phyloP scores from a whole-genome alignment of 495 filamentous ascomycete genomes.

The Penicillium antarcticum region DNA sequence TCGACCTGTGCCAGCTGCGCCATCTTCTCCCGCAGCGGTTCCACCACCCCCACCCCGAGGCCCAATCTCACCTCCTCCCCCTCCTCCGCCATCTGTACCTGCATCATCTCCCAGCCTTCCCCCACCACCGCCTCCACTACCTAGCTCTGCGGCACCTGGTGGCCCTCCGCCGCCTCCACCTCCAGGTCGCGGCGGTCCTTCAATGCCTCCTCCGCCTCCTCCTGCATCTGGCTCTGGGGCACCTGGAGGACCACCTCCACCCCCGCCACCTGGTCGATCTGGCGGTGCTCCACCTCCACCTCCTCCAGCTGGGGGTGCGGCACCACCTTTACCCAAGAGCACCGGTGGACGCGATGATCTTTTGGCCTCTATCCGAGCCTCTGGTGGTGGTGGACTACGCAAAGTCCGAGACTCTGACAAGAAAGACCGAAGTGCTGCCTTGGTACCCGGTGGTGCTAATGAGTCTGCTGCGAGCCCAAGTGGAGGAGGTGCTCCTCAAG shows the following conservation, averaged over 20 bases:
- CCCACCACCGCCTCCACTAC: constrained; percentile 24
- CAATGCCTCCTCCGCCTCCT: constrained; percentile 45
- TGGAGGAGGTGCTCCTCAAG: constrained; percentile 54
- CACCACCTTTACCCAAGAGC: constrained; percentile 52
- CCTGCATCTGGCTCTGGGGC: constrained; percentile 29
- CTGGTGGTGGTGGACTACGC: constrained; percentile 70
- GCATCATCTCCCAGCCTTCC: constrained; percentile 15
- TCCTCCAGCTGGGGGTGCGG: constrained; percentile 61
- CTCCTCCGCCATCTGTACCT: constrained; percentile 20
- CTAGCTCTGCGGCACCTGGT: constrained; percentile 23
- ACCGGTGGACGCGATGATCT: constrained; percentile 59
- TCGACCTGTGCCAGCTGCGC: constrained; percentile 37
- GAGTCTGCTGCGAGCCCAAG: constrained; percentile 46
- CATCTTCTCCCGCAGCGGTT: constrained; percentile 23
- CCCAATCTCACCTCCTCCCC: constrained; percentile 23
- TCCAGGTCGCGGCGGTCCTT: constrained; percentile 34
- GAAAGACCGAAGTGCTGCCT: constrained; percentile 73
- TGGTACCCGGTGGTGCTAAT: constrained; percentile 57
- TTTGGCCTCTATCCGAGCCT: constrained; percentile 76
- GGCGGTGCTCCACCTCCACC: constrained; percentile 64
- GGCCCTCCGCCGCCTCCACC: constrained; percentile 21
- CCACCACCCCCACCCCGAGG: constrained; percentile 30
- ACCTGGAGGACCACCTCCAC: constrained; percentile 48
- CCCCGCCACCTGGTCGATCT: constrained; percentile 36
- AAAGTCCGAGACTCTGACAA: constrained; percentile 78